Percentiles rank a stretch among this genome's conserved stretches.
phyloP scores from a whole-genome alignment of 2,329 filamentous ascomycete species.

The Cyclaneusma minus region DNA sequence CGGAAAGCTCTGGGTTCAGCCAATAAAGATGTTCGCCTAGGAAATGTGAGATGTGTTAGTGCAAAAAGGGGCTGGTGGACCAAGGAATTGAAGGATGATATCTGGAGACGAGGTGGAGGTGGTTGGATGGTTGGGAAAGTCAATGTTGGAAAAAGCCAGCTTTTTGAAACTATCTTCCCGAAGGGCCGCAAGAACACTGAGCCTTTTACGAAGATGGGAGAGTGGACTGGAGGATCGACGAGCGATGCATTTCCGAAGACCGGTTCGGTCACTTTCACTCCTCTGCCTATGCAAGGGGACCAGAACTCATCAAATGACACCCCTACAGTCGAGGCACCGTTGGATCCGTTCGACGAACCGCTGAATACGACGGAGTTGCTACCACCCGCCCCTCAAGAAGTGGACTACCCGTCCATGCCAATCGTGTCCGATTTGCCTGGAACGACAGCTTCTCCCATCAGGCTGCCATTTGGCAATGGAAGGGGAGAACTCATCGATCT shows the following conservation, averaged over 20 bases:
- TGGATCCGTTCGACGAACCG: conserved; percentile 3
- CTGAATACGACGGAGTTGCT: conserved; percentile 36
- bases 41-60: conserved; percentile 78
- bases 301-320: conserved; percentile 4
- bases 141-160: conserved; percentile 90
- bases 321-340: conserved; percentile 1
- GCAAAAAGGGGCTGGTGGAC: conserved; percentile 87
- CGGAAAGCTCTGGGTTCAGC: conserved; percentile 57
- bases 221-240: no score
- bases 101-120: conserved; percentile 69
- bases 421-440: conserved; percentile 76
- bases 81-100: conserved; percentile 67
- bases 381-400: conserved; percentile 59
- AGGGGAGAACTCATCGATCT: conserved; percentile 88
- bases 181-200: no score
- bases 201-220: no score
- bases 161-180: conserved; percentile 80
- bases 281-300: no score
- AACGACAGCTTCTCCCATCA: conserved; percentile 89
- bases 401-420: conserved; percentile 69
- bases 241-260: no score
- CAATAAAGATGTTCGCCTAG: conserved; percentile 60
- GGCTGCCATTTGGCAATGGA: conserved; percentile 74
- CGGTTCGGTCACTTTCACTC: no score
- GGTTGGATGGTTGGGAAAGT: conserved; percentile 97